These are phyloP conservation scores for Clarireedia monteithiana DNA, from an alignment of 2,329 filamentous ascomycete genomes.

Conservation along the genomic window DNA sequence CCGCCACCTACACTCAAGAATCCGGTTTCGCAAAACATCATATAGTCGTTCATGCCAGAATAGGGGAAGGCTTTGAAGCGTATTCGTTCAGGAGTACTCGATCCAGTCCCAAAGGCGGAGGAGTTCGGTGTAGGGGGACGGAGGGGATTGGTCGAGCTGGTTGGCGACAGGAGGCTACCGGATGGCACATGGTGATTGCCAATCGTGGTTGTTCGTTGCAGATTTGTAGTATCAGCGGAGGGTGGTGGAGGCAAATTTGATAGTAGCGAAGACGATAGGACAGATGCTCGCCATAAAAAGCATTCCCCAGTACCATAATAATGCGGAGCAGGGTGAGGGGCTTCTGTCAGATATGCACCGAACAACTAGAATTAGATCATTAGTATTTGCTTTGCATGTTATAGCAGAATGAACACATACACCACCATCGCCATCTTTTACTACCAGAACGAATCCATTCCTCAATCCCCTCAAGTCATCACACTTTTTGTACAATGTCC, in stretches of 20 bases:
- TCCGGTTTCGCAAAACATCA: conserved; percentile 82
- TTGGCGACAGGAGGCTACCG: conserved; percentile 17
- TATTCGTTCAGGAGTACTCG: conserved; percentile 63
- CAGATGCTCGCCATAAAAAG: conserved; percentile 76
- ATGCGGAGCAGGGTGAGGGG: conserved; percentile 69
- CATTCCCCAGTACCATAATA: conserved; percentile 97
- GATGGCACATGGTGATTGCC: conserved; percentile 17
- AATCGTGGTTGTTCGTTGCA: conserved; percentile 54
- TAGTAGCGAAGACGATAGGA: conserved; percentile 46
- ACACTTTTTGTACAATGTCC: conserved; percentile 77
- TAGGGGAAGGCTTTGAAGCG: conserved; percentile 98
- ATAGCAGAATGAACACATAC: conserved; percentile 40
- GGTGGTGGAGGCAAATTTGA: conserved; percentile 57
- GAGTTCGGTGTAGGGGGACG: conserved; percentile 23
- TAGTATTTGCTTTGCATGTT: background rate
- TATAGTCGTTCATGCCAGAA: conserved; percentile 91
- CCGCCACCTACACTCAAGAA: conserved; percentile 83
- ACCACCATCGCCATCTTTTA: conserved; percentile 68
- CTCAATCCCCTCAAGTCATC: conserved; percentile 58
- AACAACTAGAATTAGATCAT: conserved; percentile 53
- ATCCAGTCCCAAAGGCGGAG: conserved; percentile 18
- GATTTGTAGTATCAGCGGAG: conserved; percentile 54
- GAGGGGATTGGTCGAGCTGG: conserved; percentile 6
- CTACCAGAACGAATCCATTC: conserved; percentile 83
- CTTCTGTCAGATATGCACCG: conserved; percentile 88